Evolutionary conservation across 306 rosid species (phyloP), one percentile per base, ranked within the genome.

Genomic region (Echinosophora koreensis): DNA sequence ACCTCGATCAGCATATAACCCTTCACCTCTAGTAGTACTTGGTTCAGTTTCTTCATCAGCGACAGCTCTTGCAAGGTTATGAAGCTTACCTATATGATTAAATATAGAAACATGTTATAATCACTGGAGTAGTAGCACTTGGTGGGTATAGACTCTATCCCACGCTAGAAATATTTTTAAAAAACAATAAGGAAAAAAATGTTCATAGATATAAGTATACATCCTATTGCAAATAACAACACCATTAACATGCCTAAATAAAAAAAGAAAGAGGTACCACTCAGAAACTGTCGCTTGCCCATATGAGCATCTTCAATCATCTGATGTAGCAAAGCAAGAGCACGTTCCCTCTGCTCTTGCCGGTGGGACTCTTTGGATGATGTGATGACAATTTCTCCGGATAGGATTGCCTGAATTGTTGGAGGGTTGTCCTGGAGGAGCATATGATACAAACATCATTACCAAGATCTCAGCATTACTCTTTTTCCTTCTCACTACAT

Each of bases 231-330:
- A 8, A 22, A 64, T 27, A 65, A 11, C 16, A 67, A 15, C 15
- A 55, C 46, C n/a, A 28, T 62, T 46, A 15, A 67, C 52, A 70
- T 44, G 59, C 57, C 74, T 58, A 74, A 68, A 64, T 68, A 38
- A 38, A 78, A 65, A 57, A 74, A 59, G 59, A 78, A 77, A 77
- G 58, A 74, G 3, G 46, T 85, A 94, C 98, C 98, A 61, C 98
- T 94, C 15, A 94, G 87, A 87, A 94, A 94, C 85, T 94, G 98
- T 4, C 97, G 90, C 81, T 92, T 92, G 73, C 94, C 98, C 83
- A 63, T 84, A 80, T 92, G 98, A 76, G 98, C 98, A 86, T 92
- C 97, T 83, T 94, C 98, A 87, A 94, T 89, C 97, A 94, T 94
- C 77, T 92, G 97, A 84, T 94, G 97, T 73, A 94, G 89, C 86